Base-by-base conservation (phyloP, 2,329 filamentous ascomycete genomes). In the Ophiocordyceps camponoti-saundersi region DNA sequence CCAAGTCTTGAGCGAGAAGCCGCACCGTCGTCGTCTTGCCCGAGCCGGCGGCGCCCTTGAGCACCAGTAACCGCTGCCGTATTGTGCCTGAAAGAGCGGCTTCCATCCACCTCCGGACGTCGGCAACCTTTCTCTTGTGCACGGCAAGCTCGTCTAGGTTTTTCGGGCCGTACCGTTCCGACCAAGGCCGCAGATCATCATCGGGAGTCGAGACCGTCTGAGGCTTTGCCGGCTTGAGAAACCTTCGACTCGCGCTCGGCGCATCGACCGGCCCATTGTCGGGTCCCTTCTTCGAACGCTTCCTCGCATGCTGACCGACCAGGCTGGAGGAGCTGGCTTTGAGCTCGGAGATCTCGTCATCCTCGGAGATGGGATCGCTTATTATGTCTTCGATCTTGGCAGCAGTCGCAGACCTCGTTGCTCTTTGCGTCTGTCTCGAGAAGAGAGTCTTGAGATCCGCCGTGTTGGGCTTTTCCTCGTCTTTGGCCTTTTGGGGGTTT, bases 11-110 rank as follows among this genome's bases (percentile, higher is more conserved):
- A 5, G 89, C 82, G 34, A 98, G 72, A 21, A 95, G 67, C 12
- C 76, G 75, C 46, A 96, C 59, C 0, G 90, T 94, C 0, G 87
- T 88, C 1, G 92, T 96, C 65, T 98, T 98, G 29, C 87, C 92
- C 32, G 85, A 85, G 20, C 92, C 92, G 41, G 92, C 89, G 32
- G 88, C 80, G 12, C 92, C 92, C 62, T 93, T 95, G 42, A 98
- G 69, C 26, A 98, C 71, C 48, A 95, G 72, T 48, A 95, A 59
- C 50, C 84, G 76, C 68, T 94, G 79, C 49, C 75, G 70, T 61
- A 75, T 64, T 36, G 69, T 68, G 16, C 85, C 84, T 23, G 64
- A 61, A 51, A 87, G 74, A 18, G 87, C 85, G 57, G 81, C 77
- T 42, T 84, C 77, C 32, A 98, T 67, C 89, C 92, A 96, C 49